Evolutionary conservation across 306 rosid species (phyloP).

Genomic region (Ormosia semicastrata): DNA sequence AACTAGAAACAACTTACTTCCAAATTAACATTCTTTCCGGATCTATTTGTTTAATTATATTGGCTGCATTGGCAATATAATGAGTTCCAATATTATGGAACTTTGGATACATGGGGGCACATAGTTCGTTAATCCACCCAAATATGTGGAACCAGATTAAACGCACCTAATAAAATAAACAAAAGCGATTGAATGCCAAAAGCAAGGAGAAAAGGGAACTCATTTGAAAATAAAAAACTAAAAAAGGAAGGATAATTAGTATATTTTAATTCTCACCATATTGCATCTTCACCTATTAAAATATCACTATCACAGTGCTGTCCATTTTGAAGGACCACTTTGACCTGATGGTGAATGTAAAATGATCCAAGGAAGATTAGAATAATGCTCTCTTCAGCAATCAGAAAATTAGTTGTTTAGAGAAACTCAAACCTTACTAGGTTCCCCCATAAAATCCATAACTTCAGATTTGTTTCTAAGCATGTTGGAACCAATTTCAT

Average conservation of each 20-base stretch:
- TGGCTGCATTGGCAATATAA: not conserved
- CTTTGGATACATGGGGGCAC: not conserved
- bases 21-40: not conserved
- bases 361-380: not conserved
- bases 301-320: conserved; percentile 4
- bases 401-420: not conserved
- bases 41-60: not conserved
- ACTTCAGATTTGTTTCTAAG: conserved; percentile 18
- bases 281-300: conserved; percentile 22
- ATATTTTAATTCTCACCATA: conserved; percentile 10
- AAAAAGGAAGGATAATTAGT: not conserved
- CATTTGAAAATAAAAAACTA: not conserved
- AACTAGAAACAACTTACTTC: not conserved
- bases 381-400: not conserved
- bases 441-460: not conserved
- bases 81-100: too few relatives aligned
- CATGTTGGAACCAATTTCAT: conserved; percentile 7
- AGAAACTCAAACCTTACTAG: not conserved
- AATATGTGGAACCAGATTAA: conserved; percentile 16
- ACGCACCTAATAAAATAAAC: conserved; percentile 7
- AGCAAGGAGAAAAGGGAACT: not conserved
- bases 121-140: conserved; percentile 11
- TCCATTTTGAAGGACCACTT: conserved; percentile 23
- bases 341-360: not conserved
- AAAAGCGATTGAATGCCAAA: not conserved